Evolutionary conservation across 2,329 filamentous ascomycete species (phyloP).

Genomic region (Fusarium euwallaceae): DNA sequence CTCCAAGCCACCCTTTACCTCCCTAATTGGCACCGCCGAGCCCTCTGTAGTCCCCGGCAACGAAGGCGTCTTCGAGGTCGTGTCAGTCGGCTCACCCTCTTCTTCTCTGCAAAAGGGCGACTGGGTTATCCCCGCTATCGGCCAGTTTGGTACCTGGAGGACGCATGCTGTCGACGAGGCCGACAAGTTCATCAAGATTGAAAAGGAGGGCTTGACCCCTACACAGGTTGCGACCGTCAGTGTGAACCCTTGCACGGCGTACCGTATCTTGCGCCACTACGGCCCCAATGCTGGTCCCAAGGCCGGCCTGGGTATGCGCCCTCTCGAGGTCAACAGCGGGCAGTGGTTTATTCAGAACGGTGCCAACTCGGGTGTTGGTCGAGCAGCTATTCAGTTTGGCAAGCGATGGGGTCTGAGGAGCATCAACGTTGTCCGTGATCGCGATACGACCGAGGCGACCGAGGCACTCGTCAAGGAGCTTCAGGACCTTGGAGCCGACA

Average conservation of each 20-base stretch:
- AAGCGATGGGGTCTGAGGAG: slow-evolving; percentile 88
- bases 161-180: slow-evolving; percentile 83
- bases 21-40: slow-evolving; percentile 79
- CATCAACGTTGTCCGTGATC: slow-evolving; percentile 87
- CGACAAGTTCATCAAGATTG: slow-evolving; percentile 74
- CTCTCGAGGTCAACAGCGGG: slow-evolving; percentile 64
- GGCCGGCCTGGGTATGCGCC: slow-evolving; percentile 60
- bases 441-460: slow-evolving; percentile 74
- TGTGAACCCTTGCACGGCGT: slow-evolving; percentile 95
- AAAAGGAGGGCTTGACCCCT: slow-evolving; percentile 77
- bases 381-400: slow-evolving; percentile 90
- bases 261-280: slow-evolving; percentile 91
- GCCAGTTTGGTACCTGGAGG: slow-evolving; percentile 92
- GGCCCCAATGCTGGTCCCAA: slow-evolving; percentile 61
- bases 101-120: slow-evolving; percentile 77
- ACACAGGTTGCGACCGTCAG: slow-evolving; percentile 88
- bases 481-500: slow-evolving; percentile 66
- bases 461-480: slow-evolving; percentile 69
- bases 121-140: slow-evolving; percentile 90
- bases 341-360: slow-evolving; percentile 99
- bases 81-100: slow-evolving; percentile 72
- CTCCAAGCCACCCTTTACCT: slow-evolving; percentile 82
- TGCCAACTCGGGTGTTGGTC: slow-evolving; percentile 92
- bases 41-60: slow-evolving; percentile 88
- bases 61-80: slow-evolving; percentile 94